phyloP scores from a whole-genome alignment of 768 basidiomycete species.

The Suillus subalutaceus region DNA sequence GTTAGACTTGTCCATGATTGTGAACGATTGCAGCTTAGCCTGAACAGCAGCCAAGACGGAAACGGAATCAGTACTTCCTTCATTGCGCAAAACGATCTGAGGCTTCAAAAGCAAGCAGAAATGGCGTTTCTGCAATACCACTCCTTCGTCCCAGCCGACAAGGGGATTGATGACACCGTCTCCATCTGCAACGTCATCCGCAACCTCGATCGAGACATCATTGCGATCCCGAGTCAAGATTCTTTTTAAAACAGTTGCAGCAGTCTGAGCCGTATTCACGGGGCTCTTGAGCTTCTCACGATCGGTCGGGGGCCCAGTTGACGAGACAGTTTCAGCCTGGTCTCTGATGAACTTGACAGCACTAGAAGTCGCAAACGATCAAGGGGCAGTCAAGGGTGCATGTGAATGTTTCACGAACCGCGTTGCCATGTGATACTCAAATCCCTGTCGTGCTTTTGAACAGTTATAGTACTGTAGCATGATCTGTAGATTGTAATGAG shows the following conservation, averaged over 20 bases:
- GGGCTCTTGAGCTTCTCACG: slow-evolving; percentile 34
- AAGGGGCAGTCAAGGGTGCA: slow-evolving; percentile 11
- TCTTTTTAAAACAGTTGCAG: slow-evolving; percentile 65
- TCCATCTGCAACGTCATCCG: slow-evolving; percentile 31
- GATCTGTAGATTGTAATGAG: slow-evolving; percentile 50
- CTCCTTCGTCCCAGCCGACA: slow-evolving; percentile 72
- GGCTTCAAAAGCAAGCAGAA: slow-evolving; percentile 90
- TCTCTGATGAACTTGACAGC: slow-evolving; percentile 89
- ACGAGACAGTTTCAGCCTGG: slow-evolving; percentile 57
- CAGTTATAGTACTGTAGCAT: slow-evolving; percentile 89
- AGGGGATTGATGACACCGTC: slow-evolving; percentile 56
- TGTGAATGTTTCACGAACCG: slow-evolving; percentile 49
- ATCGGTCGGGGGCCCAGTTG: slow-evolving; percentile 19
- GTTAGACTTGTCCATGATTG: slow-evolving; percentile 79
- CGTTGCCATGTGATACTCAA: slow-evolving; percentile 89
- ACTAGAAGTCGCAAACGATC: slow-evolving; percentile 36
- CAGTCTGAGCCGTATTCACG: slow-evolving; percentile 59
- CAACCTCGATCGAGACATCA: slow-evolving; percentile 46
- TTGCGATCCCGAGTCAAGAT: slow-evolving; percentile 59
- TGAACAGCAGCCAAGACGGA: slow-evolving; percentile 80
- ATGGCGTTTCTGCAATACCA: slow-evolving; percentile 69
- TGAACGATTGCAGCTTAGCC: slow-evolving; percentile 75
- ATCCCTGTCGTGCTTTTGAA: slow-evolving; percentile 70
- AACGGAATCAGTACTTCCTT: slow-evolving; percentile 45
- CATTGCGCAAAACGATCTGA: slow-evolving; percentile 78